phyloP scores from a whole-genome alignment of 2,329 filamentous ascomycete species.

The Diaporthe batatas region DNA sequence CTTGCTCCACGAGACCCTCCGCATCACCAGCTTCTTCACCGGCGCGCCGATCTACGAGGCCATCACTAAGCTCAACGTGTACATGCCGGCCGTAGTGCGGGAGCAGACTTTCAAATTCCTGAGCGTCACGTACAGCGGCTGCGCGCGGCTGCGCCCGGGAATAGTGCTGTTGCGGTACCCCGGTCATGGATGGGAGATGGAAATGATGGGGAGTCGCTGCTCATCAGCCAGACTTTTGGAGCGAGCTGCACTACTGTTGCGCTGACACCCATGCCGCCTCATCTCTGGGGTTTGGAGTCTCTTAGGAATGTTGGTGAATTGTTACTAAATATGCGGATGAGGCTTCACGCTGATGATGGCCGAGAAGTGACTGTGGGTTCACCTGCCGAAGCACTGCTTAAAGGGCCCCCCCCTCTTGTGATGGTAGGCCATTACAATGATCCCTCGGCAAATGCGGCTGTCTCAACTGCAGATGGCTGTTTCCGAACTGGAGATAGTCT shows the following conservation, averaged over 20 bases:
- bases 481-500: slow-evolving; percentile 57
- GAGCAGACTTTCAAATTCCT: background rate
- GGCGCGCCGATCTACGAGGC: background rate
- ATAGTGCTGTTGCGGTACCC: background rate
- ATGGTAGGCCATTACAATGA: slow-evolving; percentile 76
- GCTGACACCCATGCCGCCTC: slow-evolving; percentile 8
- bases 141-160: background rate
- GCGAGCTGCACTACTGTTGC: slow-evolving; percentile 2
- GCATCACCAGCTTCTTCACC: slow-evolving; percentile 6
- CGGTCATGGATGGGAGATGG: background rate
- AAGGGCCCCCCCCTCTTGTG: slow-evolving; percentile 62
- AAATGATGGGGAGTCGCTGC: background rate
- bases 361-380: background rate
- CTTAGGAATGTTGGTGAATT: background rate
- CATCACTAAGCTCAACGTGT: background rate
- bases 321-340: slow-evolving; percentile 1
- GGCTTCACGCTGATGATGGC: background rate
- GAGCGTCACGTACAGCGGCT: slow-evolving; percentile 3
- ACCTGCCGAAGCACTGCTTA: slow-evolving; percentile 8
- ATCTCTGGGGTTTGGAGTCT: background rate
- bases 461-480: slow-evolving; percentile 64
- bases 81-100: background rate
- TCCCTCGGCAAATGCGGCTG: slow-evolving; percentile 66
- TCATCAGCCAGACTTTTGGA: slow-evolving; percentile 8
- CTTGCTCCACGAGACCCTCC: background rate